These are phyloP conservation scores for Fusarium albidum DNA, from an alignment of 2,329 filamentous ascomycete genomes.

Conservation along the genomic window DNA sequence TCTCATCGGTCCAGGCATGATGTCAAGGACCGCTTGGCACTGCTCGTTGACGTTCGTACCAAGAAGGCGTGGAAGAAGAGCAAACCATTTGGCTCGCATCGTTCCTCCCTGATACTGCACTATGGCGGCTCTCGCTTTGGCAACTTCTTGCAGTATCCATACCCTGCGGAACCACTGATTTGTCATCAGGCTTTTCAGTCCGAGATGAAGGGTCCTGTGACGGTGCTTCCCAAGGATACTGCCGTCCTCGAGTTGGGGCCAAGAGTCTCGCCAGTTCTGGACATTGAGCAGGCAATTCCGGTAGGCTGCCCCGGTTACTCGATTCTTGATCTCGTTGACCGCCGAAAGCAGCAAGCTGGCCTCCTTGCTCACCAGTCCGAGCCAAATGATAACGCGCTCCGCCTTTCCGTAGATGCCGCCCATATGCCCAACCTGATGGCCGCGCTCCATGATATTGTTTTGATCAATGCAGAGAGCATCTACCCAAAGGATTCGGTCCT, in stretches of 20 bases:
- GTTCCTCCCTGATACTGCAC: neutral
- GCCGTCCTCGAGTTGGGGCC: neutral
- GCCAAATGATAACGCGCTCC: neutral
- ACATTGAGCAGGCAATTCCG: neutral
- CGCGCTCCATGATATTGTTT: constrained; percentile 1
- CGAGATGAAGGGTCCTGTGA: fast-evolving
- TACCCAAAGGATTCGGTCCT: constrained; percentile 8
- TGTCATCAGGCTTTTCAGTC: fast-evolving
- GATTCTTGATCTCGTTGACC: fast-evolving
- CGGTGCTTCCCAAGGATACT: fast-evolving
- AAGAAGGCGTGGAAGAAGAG: neutral
- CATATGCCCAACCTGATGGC: constrained; percentile 18
- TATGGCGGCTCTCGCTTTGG: neutral
- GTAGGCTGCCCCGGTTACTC: neutral
- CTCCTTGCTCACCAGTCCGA: fast-evolving
- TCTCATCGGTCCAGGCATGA: constrained; percentile 9
- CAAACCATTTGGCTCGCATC: neutral
- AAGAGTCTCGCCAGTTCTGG: neutral
- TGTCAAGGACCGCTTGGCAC: constrained; percentile 21
- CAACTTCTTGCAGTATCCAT: constrained; percentile 22
- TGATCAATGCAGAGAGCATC: constrained; percentile 24
- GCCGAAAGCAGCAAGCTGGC: fast-evolving
- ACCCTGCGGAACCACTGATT: constrained; percentile 20
- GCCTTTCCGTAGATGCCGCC: neutral
- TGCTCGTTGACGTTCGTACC: neutral